Conservation (phyloP, 495 filamentous ascomycete genomes). For the Terfezia boudieri region DNA sequence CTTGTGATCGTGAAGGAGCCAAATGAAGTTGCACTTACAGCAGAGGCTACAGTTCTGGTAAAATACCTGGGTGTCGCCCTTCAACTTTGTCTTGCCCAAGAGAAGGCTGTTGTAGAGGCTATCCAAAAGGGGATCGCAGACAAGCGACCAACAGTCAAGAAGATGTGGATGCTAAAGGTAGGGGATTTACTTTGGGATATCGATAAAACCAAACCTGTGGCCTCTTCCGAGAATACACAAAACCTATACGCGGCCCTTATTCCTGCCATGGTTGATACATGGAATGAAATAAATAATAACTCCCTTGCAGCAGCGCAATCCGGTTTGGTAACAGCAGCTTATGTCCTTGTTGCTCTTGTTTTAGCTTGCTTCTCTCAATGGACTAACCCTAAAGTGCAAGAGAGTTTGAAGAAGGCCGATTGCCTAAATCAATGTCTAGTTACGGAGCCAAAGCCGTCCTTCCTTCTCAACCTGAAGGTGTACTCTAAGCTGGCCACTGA, state of each 20-base stretch:
- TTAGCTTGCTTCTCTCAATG: slow-evolving; percentile 22
- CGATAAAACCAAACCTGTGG: slow-evolving; percentile 23
- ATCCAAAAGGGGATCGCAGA: slow-evolving; percentile 66
- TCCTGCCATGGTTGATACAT: slow-evolving; percentile 45
- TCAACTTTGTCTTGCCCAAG: slow-evolving; percentile 28
- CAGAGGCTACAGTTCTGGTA: slow-evolving; percentile 48
- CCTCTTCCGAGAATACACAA: slow-evolving; percentile 21
- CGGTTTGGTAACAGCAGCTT: slow-evolving; percentile 50
- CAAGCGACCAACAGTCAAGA: slow-evolving; percentile 57
- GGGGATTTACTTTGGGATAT: slow-evolving; percentile 48
- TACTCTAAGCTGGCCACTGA: slow-evolving; percentile 52
- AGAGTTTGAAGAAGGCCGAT: slow-evolving; percentile 33
- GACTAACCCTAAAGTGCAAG: slow-evolving; percentile 18
- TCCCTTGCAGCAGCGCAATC: slow-evolving; percentile 51
- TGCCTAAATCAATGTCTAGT: slow-evolving; percentile 39
- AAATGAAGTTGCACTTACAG: slow-evolving; percentile 56
- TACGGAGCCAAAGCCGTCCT: slow-evolving; percentile 52
- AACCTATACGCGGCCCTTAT: slow-evolving; percentile 37
- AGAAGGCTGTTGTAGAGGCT: slow-evolving; percentile 39
- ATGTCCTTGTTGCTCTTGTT: slow-evolving; percentile 44
- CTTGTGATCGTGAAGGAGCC: slow-evolving; percentile 52
- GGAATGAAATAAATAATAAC: slow-evolving; percentile 54
- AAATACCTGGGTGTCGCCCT: slow-evolving; percentile 38
- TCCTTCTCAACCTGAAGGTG: slow-evolving; percentile 59
- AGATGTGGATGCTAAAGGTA: slow-evolving; percentile 52